Base-by-base conservation (phyloP, 1,139 yeast species). In the Saccharomyces hybrid region DNA sequence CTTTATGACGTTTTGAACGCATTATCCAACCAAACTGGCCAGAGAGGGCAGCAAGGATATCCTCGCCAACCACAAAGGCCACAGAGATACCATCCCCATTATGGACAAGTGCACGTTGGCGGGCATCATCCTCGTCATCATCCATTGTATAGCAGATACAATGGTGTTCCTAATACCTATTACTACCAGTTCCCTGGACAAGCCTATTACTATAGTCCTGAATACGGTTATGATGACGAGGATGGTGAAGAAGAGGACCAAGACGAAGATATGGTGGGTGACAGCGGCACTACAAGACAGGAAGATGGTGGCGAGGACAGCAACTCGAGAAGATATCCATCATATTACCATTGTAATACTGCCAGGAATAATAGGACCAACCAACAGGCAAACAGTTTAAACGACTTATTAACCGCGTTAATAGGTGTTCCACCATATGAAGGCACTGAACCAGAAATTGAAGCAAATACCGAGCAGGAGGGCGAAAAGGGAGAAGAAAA, bases 1-100 rank as follows among this genome's bases (percentile, higher is more conserved):
- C 52, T 65, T 23, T 65, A 64, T 49, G 70, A 66, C 55, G 62
- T 66, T 25, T 31, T 65, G 47, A 61, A 61, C 34, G 69, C 69
- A 3, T 51, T 66, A 46, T 56, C 64, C n/a, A 55, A 53, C 20
- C 65, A 63, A 34, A 56, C 59, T 8, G 59, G 55, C 13, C 44
- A 51, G 8, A 58, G 62, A 51, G 55, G 51, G n/a, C 56, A 58
- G 3, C 52, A 49, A 23, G 56, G 49, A 46, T 27, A 31, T 11
- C 29, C 28, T 29, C 27, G 26, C 20, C 54, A 51, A 34, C 46
- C 51, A 14, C 52, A 48, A 25, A 27, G 49, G 9, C 52, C 46
- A 11, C 60, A 50, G 32, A 51, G 38, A 32, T 53, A 53, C 14
- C 51, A 48, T 11, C 53, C 48, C 23, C 47, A 44, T 14, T 53